Conservation (phyloP, 805 yeast genomes). For the Ascoidea tarda region DNA sequence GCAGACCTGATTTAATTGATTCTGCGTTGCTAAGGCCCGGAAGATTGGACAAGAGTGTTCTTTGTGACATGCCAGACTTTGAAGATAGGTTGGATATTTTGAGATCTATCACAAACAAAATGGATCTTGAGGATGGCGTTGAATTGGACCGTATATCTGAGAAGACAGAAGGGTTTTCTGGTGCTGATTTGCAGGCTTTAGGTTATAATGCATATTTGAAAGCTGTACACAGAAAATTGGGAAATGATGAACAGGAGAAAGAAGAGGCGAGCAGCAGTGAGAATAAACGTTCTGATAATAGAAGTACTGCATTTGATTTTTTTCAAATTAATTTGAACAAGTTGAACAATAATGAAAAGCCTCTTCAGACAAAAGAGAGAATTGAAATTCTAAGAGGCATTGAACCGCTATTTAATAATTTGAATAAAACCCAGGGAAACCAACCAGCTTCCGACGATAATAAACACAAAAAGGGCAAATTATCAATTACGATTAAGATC, state of each 20-base stretch:
- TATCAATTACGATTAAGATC: constrained; percentile 4
- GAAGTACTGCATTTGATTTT: constrained; percentile 20
- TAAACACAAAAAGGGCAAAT: neutral
- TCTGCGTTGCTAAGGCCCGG: constrained; percentile 94
- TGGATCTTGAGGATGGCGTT: constrained; percentile 41
- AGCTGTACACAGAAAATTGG: constrained; percentile 64
- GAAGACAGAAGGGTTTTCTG: constrained; percentile 66
- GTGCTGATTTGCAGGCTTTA: constrained; percentile 90
- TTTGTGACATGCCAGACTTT: constrained; percentile 74
- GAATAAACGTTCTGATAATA: constrained; percentile 8
- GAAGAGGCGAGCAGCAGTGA: constrained; percentile 12
- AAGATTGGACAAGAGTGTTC: constrained; percentile 79
- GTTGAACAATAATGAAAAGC: constrained; percentile 9
- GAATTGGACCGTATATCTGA: constrained; percentile 39
- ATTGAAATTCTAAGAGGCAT: constrained; percentile 27
- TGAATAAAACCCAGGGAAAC: constrained; percentile 1
- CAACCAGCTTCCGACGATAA: neutral
- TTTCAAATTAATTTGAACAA: constrained; percentile 23
- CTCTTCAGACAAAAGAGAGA: constrained; percentile 25
- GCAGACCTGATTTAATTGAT: constrained; percentile 91
- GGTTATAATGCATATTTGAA: constrained; percentile 83
- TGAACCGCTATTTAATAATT: constrained; percentile 21
- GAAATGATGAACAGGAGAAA: constrained; percentile 20
- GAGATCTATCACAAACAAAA: constrained; percentile 38
- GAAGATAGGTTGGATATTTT: constrained; percentile 68